Evolutionary conservation across 2,329 filamentous ascomycete species (phyloP).

Genomic region (Stenocarpella maydis): DNA sequence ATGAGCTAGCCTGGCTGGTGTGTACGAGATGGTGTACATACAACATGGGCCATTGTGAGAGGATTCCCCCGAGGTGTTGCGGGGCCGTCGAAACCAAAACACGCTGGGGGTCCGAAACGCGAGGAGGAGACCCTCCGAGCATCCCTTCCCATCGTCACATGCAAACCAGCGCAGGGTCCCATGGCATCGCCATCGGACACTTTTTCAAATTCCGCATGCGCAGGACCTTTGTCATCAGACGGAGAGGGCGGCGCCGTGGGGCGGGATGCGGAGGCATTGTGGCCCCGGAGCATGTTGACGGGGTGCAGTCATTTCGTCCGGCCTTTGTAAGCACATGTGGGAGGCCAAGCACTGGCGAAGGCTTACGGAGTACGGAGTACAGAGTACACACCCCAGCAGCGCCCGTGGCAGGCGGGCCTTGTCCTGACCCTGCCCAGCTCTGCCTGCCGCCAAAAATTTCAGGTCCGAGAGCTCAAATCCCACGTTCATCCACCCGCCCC

Average conservation of each 20-base stretch:
- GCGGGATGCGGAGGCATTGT: neutral
- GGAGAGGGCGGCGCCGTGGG: neutral
- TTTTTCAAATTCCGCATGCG: neutral
- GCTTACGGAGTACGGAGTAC: too few species aligned
- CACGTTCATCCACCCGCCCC: too few species aligned
- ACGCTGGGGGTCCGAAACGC: neutral
- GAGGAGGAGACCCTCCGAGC: slow-evolving; percentile 1
- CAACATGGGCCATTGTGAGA: slow-evolving; percentile 2
- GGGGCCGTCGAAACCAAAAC: slow-evolving; percentile 10
- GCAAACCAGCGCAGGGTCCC: neutral
- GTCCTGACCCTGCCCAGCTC: neutral
- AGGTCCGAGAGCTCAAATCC: neutral
- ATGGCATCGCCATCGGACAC: neutral
- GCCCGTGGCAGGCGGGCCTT: slow-evolving; percentile 13
- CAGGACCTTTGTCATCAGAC: neutral
- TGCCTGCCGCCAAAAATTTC: slow-evolving; percentile 33
- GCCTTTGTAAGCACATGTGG: slow-evolving; percentile 1
- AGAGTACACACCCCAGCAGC: neutral
- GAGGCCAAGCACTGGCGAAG: too few species aligned
- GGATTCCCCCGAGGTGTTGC: neutral
- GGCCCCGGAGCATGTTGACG: neutral
- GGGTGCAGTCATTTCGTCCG: slow-evolving; percentile 15
- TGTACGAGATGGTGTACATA: neutral
- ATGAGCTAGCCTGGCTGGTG: neutral
- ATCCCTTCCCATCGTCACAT: neutral